A percentile compares a stretch with the other conserved stretches of the same genome.
These are phyloP conservation scores for Darksidea phi DNA, from an alignment of 495 filamentous ascomycete species.

Conservation along the genomic window DNA sequence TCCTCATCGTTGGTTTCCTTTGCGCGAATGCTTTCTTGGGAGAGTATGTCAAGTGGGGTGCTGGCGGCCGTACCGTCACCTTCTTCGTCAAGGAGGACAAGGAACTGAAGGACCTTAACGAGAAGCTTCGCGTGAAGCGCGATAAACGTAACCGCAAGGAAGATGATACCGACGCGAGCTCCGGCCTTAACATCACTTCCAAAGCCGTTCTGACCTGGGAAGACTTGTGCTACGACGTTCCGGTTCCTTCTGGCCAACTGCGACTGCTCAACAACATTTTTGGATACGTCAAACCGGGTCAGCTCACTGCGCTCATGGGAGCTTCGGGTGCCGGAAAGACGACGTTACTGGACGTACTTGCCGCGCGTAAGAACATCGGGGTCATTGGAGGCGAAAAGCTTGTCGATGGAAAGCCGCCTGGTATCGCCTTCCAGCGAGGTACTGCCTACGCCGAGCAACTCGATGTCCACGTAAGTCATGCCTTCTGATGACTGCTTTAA, in stretches of 20 bases:
- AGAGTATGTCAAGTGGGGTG: conserved; percentile 72
- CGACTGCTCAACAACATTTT: conserved; percentile 69
- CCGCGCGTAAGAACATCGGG: conserved; percentile 73
- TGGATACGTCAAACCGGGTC: conserved; percentile 76
- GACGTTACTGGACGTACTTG: conserved; percentile 76
- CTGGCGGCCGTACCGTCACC: conserved; percentile 73
- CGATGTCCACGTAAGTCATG: conserved; percentile 66
- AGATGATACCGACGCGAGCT: conserved; percentile 46
- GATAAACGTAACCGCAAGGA: conserved; percentile 54
- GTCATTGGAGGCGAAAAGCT: conserved; percentile 71
- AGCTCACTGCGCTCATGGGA: conserved; percentile 80
- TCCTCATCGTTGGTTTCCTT: conserved; percentile 67
- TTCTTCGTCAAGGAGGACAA: conserved; percentile 70
- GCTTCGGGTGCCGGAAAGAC: conserved; percentile 87
- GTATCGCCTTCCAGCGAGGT: conserved; percentile 71
- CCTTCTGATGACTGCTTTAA: too few species aligned
- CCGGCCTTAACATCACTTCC: conserved; percentile 64
- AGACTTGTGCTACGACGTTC: conserved; percentile 62
- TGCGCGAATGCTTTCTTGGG: conserved; percentile 67
- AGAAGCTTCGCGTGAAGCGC: conserved; percentile 58
- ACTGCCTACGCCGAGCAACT: conserved; percentile 82
- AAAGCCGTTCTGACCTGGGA: conserved; percentile 57
- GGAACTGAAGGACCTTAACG: conserved; percentile 68
- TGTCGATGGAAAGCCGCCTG: conserved; percentile 67
- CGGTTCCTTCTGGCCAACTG: conserved; percentile 64